Evolutionary conservation across 441 rosid genomes (phyloP).

Genomic region (Lepidium campestre): DNA sequence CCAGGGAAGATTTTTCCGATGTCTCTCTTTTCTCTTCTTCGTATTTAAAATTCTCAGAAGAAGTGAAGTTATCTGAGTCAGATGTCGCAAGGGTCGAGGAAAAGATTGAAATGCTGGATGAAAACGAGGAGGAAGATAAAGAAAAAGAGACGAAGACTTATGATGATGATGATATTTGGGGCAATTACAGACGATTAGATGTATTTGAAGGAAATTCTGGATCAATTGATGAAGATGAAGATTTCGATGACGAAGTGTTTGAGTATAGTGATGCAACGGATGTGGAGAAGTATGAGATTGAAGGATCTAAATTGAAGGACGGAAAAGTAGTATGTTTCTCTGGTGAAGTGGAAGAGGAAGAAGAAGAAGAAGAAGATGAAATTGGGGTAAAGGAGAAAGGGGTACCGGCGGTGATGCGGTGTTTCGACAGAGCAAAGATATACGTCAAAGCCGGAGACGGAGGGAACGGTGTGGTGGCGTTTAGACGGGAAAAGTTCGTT

Average conservation of each 20-base stretch:
- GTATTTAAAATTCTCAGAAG: constrained; percentile 19
- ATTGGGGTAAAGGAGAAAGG: constrained; percentile 76
- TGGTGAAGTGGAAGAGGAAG: constrained; percentile 24
- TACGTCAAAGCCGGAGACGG: constrained; percentile 78
- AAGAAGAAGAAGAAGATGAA: constrained; percentile 25
- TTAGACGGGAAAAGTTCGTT: constrained; percentile 79
- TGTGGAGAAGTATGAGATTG: constrained; percentile 1
- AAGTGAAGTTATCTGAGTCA: constrained; percentile 57
- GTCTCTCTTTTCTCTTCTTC: constrained; percentile 20
- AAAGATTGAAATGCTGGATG: constrained; percentile 30
- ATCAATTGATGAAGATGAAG: constrained; percentile 31
- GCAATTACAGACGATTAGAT: constrained; percentile 12
- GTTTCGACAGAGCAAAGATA: constrained; percentile 82
- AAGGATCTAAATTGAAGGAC: constrained; percentile 4
- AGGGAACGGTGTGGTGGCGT: constrained; percentile 86
- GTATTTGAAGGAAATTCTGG: constrained; percentile 31
- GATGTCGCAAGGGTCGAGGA: constrained; percentile 29
- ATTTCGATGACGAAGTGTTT: constrained; percentile 30
- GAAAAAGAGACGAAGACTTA: constrained; percentile 18
- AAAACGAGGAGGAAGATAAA: constrained; percentile 15
- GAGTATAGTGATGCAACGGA: constrained; percentile 25
- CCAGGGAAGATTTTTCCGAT: constrained; percentile 49
- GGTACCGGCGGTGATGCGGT: constrained; percentile 85
- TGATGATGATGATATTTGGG: constrained; percentile 10
- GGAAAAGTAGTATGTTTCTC: constrained; percentile 11